Conservation (phyloP, 345 rosid species). For the Gossypioides kirkii region DNA sequence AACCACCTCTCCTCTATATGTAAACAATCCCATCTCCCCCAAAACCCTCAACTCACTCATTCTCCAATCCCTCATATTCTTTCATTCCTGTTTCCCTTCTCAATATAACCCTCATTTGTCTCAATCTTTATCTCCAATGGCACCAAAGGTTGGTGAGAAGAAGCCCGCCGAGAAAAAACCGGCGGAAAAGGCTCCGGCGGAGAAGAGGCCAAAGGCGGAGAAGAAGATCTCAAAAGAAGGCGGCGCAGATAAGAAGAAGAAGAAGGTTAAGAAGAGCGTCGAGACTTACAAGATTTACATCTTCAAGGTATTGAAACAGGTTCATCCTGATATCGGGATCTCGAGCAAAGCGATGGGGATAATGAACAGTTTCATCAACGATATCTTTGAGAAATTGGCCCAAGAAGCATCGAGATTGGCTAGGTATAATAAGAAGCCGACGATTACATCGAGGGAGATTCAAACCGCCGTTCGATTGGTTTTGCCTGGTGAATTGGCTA, state of each 20-base stretch:
- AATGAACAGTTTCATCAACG: constrained; percentile 75
- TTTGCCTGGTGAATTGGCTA: constrained; percentile 67
- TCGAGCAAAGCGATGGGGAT: constrained; percentile 76
- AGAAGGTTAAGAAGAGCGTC: constrained; percentile 49
- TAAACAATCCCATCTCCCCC: constrained; percentile 14
- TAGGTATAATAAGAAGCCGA: constrained; percentile 65
- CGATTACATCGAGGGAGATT: constrained; percentile 66
- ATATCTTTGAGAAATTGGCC: constrained; percentile 63
- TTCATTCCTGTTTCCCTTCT: neutral
- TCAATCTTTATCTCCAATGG: constrained; percentile 25
- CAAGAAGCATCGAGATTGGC: constrained; percentile 62
- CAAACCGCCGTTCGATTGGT: constrained; percentile 68
- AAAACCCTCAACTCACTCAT: neutral
- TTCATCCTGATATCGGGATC: constrained; percentile 56
- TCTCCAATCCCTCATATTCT: neutral
- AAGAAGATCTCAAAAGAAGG: constrained; percentile 54
- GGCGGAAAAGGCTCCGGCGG: constrained; percentile 22
- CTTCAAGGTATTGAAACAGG: constrained; percentile 65
- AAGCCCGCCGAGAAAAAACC: constrained; percentile 42
- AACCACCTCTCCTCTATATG: neutral
- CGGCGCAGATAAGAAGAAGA: constrained; percentile 46
- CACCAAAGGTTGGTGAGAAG: constrained; percentile 55
- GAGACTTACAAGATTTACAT: constrained; percentile 77
- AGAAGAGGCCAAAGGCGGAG: constrained; percentile 44
- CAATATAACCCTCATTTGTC: neutral